Base-by-base conservation (phyloP, 2,329 filamentous ascomycete species). In the Colletotrichum tropicale region DNA sequence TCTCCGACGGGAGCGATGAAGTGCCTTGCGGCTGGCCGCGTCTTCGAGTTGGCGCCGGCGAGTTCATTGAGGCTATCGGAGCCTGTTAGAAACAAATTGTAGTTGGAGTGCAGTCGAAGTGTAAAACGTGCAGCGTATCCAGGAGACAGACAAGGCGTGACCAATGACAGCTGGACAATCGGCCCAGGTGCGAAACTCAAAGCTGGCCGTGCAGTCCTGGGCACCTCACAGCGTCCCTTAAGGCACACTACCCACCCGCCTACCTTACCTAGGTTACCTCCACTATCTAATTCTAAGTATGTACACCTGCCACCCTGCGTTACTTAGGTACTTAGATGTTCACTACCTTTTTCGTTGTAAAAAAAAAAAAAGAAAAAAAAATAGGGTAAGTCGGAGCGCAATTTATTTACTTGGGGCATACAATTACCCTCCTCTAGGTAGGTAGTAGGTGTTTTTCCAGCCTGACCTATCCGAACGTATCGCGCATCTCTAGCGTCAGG, bases 1-100 rank as follows among this genome's bases (percentile, higher is more conserved):
- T 76, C 74, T 74, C 71, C 70, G 26, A 34, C 43, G 56, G n/a
- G 18, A 28, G 58, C 48, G 74, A 74, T 70, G 65, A 66, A n/a
- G 69, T 77, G 76, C 76, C 76, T 75, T 69, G 66, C 76, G 75
- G 75, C 76, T 70, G 75, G 56, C 71, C 77, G 56, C 77, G 77
- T 77, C 80, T 87, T 88, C 76, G 87, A 88, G 78, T 86, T 86
- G 71, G 88, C 84, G 71, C 88, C 85, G 69, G 88, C 85, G 79
- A 88, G 86, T 83, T 90, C 88, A 78, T 78, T 55, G 66, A 78
- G 71, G 66, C 75, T 64, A 65, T 73, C 30, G 26, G 34, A 66
- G 70, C 66, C 71, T 62, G 43, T 30, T 67, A 38, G 24, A 26
- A 28, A 64, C 56, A 24, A 52, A 18, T 28, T 58, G 43, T 48